Evolutionary conservation across 768 basidiomycete species (phyloP), one percentile per base, ranked within the genome.

Genomic region (Arthromyces matolae): DNA sequence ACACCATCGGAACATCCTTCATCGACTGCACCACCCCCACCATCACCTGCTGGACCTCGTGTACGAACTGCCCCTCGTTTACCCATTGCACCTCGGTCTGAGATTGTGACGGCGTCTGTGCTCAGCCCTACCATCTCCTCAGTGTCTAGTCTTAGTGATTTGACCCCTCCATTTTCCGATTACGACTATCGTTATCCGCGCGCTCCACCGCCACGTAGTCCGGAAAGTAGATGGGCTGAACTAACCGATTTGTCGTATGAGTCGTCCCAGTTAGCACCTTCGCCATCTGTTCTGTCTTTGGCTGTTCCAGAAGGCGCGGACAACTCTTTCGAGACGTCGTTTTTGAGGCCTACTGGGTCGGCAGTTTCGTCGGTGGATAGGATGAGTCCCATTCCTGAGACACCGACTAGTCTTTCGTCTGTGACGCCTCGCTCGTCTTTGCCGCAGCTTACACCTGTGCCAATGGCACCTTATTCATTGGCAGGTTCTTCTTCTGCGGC

Each of bases 161-260:
- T 76, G 34, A 71, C 75, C 0, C 69, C 75, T 29, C 67, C 75
- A 3, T 76, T 75, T 2, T 54, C 70, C 44, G 48, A 65, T 33
- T 63, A 67, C 7, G 62, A 13, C 68, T 69, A 3, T 10, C 75
- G 3, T 76, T 75, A 1, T 52, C 70, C 42, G 47, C 64, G 67
- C 4, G 61, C 60, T 12, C 64, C 67, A 3, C 60, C 60, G 1
- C 70, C 73, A 16, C 66, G 61, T 16, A 76, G 67, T 51, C 73
- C 59, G 51, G 67, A 62, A 18, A 52, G 42, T 58, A n/a, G n/a
- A n/a, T 90, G 86, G 84, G 80, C 76, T 2, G 62, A 74, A 3
- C 82, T 81, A 56, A 84, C 82, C 0, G 81, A 87, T 45, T 60
- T 72, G 8, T 84, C 89, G 0, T 91, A 85, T 52, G 88, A 90